Evolutionary conservation across 2,329 filamentous ascomycete species (phyloP).

Genomic region (Aspergillus pseudoglaucus): DNA sequence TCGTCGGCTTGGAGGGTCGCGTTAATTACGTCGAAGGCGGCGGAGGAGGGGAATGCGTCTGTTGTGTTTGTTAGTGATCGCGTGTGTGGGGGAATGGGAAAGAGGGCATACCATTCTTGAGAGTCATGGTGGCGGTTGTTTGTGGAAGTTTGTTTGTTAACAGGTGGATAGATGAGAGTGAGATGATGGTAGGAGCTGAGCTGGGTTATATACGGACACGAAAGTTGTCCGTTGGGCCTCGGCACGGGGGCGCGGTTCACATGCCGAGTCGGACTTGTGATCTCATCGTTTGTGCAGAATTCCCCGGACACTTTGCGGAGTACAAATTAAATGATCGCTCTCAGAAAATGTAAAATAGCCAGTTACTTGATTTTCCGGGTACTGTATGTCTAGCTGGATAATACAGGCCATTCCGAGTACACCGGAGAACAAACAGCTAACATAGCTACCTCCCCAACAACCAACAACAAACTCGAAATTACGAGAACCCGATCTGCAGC

Average conservation of each 20-base stretch:
- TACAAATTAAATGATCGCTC: no score
- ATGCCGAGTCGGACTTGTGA: no score
- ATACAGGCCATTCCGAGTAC: no score
- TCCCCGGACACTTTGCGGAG: no score
- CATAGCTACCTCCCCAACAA: no score
- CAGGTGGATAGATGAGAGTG: not conserved
- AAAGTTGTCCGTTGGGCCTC: not conserved
- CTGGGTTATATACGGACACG: not conserved
- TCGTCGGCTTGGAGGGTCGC: slow-evolving; percentile 61
- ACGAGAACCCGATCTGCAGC: not conserved
- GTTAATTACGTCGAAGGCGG: slow-evolving; percentile 84
- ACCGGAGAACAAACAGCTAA: no score
- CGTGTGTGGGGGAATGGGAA: slow-evolving; percentile 6
- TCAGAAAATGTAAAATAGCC: no score
- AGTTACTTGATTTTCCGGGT: no score
- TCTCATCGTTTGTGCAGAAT: no score
- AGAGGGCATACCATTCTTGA: slow-evolving; percentile 59
- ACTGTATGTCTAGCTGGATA: no score
- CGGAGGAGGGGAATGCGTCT: slow-evolving; percentile 85
- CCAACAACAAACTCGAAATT: not conserved
- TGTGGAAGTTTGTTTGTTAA: not conserved
- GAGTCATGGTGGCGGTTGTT: slow-evolving; percentile 54
- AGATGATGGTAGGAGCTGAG: not conserved
- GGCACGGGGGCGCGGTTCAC: no score
- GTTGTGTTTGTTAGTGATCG: slow-evolving; percentile 6